phyloP scores from a whole-genome alignment of 2,329 filamentous ascomycete species.

The Lachnellula cervina region DNA sequence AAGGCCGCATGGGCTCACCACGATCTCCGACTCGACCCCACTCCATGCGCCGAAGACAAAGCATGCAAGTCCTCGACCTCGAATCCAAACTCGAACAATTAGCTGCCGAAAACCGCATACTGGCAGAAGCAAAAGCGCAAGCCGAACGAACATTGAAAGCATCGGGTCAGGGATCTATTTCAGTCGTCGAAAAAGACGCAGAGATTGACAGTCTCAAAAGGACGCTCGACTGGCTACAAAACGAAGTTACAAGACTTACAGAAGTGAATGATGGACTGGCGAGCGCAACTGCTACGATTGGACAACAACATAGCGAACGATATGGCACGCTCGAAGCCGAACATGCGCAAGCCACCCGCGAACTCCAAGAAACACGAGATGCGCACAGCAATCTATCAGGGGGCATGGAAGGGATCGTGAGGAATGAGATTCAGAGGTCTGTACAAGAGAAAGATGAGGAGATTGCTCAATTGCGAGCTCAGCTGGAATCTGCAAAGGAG shows the following conservation, averaged over 20 bases:
- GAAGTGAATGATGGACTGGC: conserved; percentile 78
- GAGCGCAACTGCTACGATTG: conserved; percentile 71
- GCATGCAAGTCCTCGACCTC: conserved; percentile 93
- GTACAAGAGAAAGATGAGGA: conserved; percentile 81
- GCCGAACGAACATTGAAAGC: conserved; percentile 62
- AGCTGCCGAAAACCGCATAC: conserved; percentile 73
- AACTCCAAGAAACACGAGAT: conserved; percentile 63
- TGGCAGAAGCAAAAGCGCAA: conserved; percentile 66
- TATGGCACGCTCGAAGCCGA: conserved; percentile 63
- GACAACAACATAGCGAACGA: conserved; percentile 68
- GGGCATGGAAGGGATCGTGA: conserved; percentile 58
- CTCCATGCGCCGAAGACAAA: conserved; percentile 94
- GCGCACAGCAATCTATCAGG: conserved; percentile 58
- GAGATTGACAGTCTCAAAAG: conserved; percentile 80
- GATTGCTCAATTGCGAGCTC: conserved; percentile 69
- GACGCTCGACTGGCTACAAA: conserved; percentile 73
- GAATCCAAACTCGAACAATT: conserved; percentile 82
- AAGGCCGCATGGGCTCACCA: conserved; percentile 79
- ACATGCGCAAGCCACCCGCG: conserved; percentile 59
- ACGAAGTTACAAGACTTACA: conserved; percentile 73
- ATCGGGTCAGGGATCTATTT: conserved; percentile 59
- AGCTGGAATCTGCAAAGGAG: conserved; percentile 67
- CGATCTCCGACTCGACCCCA: conserved; percentile 89
- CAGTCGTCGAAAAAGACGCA: conserved; percentile 75
- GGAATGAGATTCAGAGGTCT: conserved; percentile 56